Evolutionary conservation across 2,329 filamentous ascomycete genomes (phyloP), one percentile per base, ranked within the genome.

Genomic region (Penicillium capsulatum): DNA sequence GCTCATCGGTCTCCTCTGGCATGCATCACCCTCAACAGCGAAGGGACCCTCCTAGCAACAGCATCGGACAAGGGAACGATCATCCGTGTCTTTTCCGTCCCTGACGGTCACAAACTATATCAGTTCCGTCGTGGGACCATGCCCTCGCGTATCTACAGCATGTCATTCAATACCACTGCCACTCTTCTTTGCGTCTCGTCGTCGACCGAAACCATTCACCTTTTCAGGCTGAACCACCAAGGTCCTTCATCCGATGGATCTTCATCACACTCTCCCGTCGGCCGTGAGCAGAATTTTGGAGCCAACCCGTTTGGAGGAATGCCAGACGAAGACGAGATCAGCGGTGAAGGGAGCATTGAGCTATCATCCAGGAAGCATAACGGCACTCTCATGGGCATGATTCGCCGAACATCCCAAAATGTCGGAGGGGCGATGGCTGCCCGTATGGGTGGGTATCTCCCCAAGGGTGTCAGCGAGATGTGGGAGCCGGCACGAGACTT

Each of bases 1-100:
- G 92, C 92, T 11, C 92, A 98, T 67, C 84, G 90, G 46, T 88
- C 92, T 10, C 90, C 92, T 0, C 67, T 98, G 11, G 94, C 87
- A 9, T 92, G 83, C 60, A 87, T 98, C 38, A 85, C 89, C 15
- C 75, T 98, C 45, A 98, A 96, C 64, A 90, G 81, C 58, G 89
- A 96, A 45, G 92, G 92, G 9, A 96, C 86, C 3, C 68, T 96
- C 30, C 75, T 98, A 31, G 92, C 92, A 10, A 98, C 92, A 2
- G 88, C 92, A 1, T 97, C 91, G 15, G 92, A 98, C 63, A 98
- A 94, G 37, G 92, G 92, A 49, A 98, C 92, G 1, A 94, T 98
- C 45, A 94, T 98, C 49, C 83, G 92, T 11, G 89, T 98, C 36
- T 98, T 98, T 66, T 88, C 87, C 1, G 80, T 98, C 1, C 92